phyloP scores from a whole-genome alignment of 2,329 filamentous ascomycete species.

The Lachnellula willkommii region DNA sequence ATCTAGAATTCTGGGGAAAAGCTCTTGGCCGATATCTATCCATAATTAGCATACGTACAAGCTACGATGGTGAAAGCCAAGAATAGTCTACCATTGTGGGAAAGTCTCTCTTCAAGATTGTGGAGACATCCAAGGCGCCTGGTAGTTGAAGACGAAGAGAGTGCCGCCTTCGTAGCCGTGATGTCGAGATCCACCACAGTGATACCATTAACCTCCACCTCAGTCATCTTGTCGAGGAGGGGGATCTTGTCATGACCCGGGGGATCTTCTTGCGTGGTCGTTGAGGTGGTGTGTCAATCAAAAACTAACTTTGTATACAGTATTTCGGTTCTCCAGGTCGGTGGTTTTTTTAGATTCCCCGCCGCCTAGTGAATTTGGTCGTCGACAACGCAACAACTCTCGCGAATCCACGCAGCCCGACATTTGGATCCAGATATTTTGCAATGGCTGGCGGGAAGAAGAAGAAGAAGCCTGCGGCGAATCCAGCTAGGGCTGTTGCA shows the following conservation, averaged over 20 bases:
- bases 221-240: constrained; percentile 42
- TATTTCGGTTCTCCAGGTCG: too few relatives aligned
- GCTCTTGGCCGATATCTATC: constrained; percentile 34
- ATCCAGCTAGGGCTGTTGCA: constrained; percentile 87
- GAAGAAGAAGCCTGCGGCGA: constrained; percentile 86
- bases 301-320: too few relatives aligned
- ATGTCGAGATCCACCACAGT: constrained; percentile 50
- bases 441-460: constrained; percentile 64
- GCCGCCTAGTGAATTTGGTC: constrained; percentile 5
- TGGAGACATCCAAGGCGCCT: constrained; percentile 51
- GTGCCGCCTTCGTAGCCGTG: constrained; percentile 42
- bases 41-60: constrained; percentile 15
- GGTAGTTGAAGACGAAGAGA: constrained; percentile 59
- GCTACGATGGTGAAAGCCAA: too few relatives aligned
- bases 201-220: constrained; percentile 41
- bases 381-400: neutral
- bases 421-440: neutral
- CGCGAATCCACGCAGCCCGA: neutral
- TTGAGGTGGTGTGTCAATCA: neutral
- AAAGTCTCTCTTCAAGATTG: constrained; percentile 51
- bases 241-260: constrained; percentile 28
- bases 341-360: neutral
- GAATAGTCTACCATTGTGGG: constrained; percentile 44
- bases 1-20: constrained; percentile 53
- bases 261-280: neutral